Percentiles rank a stretch among this genome's conserved stretches.
These are phyloP conservation scores for Paecilomyces formosus DNA, from an alignment of 2,329 filamentous ascomycete genomes.

Conservation along the genomic window DNA sequence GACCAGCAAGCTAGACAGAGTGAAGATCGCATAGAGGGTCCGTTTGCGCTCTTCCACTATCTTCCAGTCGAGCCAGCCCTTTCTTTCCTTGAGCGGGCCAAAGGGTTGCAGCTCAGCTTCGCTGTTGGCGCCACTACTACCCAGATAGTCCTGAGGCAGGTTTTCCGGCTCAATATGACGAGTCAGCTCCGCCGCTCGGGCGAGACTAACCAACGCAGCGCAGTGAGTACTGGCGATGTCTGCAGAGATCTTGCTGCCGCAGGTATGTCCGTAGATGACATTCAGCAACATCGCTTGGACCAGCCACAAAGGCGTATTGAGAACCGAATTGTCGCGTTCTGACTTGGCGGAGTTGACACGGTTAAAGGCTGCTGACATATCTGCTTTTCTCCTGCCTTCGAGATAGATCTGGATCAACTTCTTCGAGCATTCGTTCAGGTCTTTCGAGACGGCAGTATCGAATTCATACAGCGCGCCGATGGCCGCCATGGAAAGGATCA, in stretches of 20 bases:
- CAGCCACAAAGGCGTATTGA: conserved; percentile 82
- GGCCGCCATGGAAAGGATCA: conserved; percentile 83
- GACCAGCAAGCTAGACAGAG: conserved; percentile 82
- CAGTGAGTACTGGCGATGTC: conserved; percentile 92
- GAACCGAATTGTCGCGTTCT: conserved; percentile 53
- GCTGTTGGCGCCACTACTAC: conserved; percentile 20
- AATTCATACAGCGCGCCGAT: conserved; percentile 81
- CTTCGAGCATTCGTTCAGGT: conserved; percentile 87
- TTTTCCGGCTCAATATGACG: conserved; percentile 33
- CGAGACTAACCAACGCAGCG: conserved; percentile 81
- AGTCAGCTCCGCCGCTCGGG: conserved; percentile 75
- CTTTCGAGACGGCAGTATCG: conserved; percentile 69
- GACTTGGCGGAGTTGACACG: conserved; percentile 45
- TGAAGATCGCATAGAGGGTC: conserved; percentile 85
- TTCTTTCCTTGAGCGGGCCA: conserved; percentile 25
- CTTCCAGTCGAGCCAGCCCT: conserved; percentile 86
- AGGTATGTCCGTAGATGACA: conserved; percentile 91
- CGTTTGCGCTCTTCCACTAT: conserved; percentile 82
- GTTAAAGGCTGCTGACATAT: conserved; percentile 58
- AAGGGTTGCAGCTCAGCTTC: conserved; percentile 23
- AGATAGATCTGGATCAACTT: conserved; percentile 92
- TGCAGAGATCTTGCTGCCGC: conserved; percentile 80
- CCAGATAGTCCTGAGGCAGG: conserved; percentile 32
- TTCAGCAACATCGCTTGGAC: conserved; percentile 96
- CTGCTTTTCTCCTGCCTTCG: conserved; percentile 80